A percentile compares a stretch with the other conserved stretches of the same genome.
These are phyloP conservation scores for Backusella liffmaniae DNA, from an alignment of 192 early-diverging fungal genomes.

Conservation along the genomic window DNA sequence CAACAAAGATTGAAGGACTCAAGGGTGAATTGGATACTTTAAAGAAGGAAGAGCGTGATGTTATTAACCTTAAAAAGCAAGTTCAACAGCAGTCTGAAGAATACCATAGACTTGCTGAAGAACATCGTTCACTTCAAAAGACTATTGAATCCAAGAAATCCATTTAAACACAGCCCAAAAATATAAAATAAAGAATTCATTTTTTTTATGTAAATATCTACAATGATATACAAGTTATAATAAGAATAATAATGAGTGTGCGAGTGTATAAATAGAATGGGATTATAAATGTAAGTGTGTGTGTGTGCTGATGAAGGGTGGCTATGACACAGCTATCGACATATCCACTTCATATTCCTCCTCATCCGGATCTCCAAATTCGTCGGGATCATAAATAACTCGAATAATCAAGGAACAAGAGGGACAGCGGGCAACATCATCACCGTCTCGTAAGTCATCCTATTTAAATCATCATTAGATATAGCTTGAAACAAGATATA, in stretches of 20 bases:
- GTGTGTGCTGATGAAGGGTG: background rate
- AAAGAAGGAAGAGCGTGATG: slow-evolving; percentile 27
- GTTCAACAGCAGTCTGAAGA: slow-evolving; percentile 19
- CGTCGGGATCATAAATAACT: slow-evolving; percentile 86
- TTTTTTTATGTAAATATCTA: slow-evolving; percentile 8
- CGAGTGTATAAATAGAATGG: background rate
- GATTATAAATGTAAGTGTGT: background rate
- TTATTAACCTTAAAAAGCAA: slow-evolving; percentile 31
- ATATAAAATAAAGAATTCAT: background rate
- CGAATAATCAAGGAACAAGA: slow-evolving; percentile 89
- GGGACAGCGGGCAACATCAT: slow-evolving; percentile 88
- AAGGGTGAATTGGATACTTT: slow-evolving; percentile 20
- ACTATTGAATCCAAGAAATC: background rate
- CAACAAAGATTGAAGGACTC: slow-evolving; percentile 12
- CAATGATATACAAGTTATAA: background rate
- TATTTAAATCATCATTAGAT: slow-evolving; percentile 10
- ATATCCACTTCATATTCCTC: slow-evolving; percentile 43
- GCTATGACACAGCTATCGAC: slow-evolving; percentile 29
- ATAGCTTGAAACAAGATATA: background rate
- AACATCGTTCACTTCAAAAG: slow-evolving; percentile 18
- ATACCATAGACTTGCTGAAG: slow-evolving; percentile 29
- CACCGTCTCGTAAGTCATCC: slow-evolving; percentile 78
- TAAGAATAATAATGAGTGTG: background rate
- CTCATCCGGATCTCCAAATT: slow-evolving; percentile 55
- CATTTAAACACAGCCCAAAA: background rate